phyloP scores from a whole-genome alignment of 2,329 filamentous ascomycete genomes.

The Rhynchosporium agropyri region DNA sequence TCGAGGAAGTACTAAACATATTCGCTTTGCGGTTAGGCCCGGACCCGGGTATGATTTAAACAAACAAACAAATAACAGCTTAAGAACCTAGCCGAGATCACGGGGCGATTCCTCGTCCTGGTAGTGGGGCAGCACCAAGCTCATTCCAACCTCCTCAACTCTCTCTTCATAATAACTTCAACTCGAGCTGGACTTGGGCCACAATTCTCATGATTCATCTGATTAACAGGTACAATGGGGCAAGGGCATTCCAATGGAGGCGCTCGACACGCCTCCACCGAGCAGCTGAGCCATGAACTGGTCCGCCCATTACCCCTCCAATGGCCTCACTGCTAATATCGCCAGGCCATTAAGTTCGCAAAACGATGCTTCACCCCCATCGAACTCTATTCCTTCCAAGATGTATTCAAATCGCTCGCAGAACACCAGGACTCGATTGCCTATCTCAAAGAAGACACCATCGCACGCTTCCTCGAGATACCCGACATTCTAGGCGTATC shows the following conservation, averaged over 20 bases:
- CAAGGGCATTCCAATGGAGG: constrained; percentile 41
- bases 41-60: too few species aligned
- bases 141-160: too few species aligned
- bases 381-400: constrained; percentile 73
- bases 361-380: constrained; percentile 71
- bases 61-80: too few species aligned
- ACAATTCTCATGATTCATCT: constrained; percentile 4
- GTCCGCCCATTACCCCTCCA: constrained; percentile 31
- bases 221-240: constrained; percentile 37
- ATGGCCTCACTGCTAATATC: constrained; percentile 19
- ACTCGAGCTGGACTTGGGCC: constrained; percentile 32
- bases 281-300: constrained; percentile 42
- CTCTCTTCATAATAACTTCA: background rate
- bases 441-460: constrained; percentile 71
- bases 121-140: constrained; percentile 8
- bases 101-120: background rate
- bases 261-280: constrained; percentile 35
- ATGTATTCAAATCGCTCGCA: constrained; percentile 71
- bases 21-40: too few species aligned
- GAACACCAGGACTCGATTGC: constrained; percentile 62
- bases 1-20: too few species aligned
- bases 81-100: background rate
- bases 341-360: constrained; percentile 64
- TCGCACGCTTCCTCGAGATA: constrained; percentile 72
- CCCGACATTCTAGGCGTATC: constrained; percentile 70